These are phyloP conservation scores for Colletotrichum coccodes DNA, from an alignment of 2,329 filamentous ascomycete species.

Conservation along the genomic window DNA sequence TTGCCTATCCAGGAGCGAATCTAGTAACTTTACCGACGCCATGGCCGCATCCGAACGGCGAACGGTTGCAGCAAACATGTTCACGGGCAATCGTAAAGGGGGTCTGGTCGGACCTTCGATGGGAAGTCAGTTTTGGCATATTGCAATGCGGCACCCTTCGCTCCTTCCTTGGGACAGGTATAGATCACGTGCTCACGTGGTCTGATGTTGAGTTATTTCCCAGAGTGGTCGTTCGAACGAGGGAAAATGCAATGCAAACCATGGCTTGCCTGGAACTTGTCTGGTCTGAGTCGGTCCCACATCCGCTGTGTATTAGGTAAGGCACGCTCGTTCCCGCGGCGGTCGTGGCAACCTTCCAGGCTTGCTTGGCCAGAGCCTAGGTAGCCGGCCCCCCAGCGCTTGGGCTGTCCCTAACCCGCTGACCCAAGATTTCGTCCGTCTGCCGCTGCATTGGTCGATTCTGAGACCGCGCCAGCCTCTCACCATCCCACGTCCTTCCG, in stretches of 20 bases:
- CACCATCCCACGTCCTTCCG: neutral
- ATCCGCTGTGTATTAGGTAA: neutral
- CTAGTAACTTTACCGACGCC: slow-evolving; percentile 2
- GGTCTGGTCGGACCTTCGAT: slow-evolving; percentile 27
- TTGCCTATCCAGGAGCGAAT: slow-evolving; percentile 2
- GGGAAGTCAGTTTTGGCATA: slow-evolving; percentile 15
- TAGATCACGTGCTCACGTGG: neutral
- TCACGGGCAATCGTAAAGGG: slow-evolving; percentile 21
- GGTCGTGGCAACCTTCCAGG: neutral
- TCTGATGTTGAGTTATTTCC: neutral
- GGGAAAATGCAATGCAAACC: neutral
- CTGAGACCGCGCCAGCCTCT: slow-evolving; percentile 18
- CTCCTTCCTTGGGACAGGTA: neutral
- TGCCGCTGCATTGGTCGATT: neutral
- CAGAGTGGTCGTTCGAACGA: neutral
- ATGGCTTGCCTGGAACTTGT: neutral
- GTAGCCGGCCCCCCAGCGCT: neutral
- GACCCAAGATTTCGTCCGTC: neutral
- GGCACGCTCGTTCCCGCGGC: neutral
- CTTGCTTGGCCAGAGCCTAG: neutral
- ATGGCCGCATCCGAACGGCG: slow-evolving; percentile 18
- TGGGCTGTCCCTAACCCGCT: slow-evolving; percentile 16
- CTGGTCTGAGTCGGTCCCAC: neutral
- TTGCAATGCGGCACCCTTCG: slow-evolving; percentile 1
- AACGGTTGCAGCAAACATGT: slow-evolving; percentile 13